Evolutionary conservation across 192 early-diverging fungal genomes (phyloP).

Genomic region (Funneliformis mosseae): DNA sequence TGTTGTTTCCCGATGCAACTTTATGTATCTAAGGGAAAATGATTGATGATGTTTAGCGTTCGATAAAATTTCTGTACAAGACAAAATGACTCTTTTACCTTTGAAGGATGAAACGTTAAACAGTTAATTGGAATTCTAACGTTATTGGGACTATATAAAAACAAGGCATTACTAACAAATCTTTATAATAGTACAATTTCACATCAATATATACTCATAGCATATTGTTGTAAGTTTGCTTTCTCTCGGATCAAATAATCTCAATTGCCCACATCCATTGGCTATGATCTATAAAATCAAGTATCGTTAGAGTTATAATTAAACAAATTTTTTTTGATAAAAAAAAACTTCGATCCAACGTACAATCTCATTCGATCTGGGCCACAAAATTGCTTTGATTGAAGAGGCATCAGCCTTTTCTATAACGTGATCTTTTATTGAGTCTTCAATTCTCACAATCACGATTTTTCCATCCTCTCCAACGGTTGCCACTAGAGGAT

Average conservation of each 20-base stretch:
- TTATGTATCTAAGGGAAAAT: constrained; percentile 10
- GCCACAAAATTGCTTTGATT: constrained; percentile 30
- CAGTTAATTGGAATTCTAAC: constrained; percentile 12
- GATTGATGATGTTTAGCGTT: background rate
- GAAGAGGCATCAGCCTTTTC: constrained; percentile 18
- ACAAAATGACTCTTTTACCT: constrained; percentile 3
- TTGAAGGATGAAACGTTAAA: constrained; percentile 20
- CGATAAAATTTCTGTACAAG: background rate
- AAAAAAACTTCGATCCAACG: constrained; percentile 23
- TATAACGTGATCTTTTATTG: background rate
- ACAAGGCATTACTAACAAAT: background rate
- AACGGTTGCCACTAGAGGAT: constrained; percentile 30
- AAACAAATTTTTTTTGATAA: background rate
- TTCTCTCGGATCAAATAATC: constrained; percentile 32
- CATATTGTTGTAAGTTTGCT: background rate
- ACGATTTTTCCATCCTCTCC: constrained; percentile 37
- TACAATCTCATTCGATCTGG: constrained; percentile 35
- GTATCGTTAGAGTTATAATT: background rate
- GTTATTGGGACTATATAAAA: background rate
- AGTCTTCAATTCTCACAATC: constrained; percentile 11
- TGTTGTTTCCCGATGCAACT: constrained; percentile 23
- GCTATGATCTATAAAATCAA: constrained; percentile 26
- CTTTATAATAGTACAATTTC: background rate
- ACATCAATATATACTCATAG: constrained; percentile 14
- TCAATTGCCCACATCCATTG: constrained; percentile 29